Evolutionary conservation across 23 red algal species (phyloP), one percentile per base, ranked within the genome.

Genomic region (Agarophyton chilense): DNA sequence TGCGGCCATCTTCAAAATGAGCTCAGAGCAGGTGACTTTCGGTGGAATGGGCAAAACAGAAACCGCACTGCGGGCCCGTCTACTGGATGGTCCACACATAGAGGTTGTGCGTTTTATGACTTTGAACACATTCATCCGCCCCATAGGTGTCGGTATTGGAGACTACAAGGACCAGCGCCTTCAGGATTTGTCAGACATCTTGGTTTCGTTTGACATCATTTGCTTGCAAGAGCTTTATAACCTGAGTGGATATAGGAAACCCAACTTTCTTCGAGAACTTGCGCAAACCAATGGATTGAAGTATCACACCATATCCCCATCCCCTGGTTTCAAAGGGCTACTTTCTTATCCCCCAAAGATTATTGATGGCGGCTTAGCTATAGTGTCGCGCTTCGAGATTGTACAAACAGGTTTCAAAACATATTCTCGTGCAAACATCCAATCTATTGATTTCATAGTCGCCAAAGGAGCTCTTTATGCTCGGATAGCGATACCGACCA

Each of bases 391-490:
- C 11, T 96, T 78, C 52, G 70, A 82, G 3, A 96, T 96, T 53
- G 64, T 92, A 13, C 46, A 61, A 73, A 66, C 84, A 26, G 86
- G 87, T 51, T 92, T 87, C 51, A 36, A 47, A 32, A 78, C 83
- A 34, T 96, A 66, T 51, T 64, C 70, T 38, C 31, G 72, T 19
- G 56, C 90, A 25, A 77, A 87, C 11, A 55, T 42, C 50, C 40
- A 54, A 21, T 92, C 94, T 7, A 90, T 96, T 32, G 94, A 96
- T 54, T 62, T 58, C 19, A 71, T 96, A 29, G 94, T 96, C n/a
- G 94, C 80, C 17, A 96, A 96, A 56, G 94, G 94, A 62, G 94
- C 92, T 2, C 84, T 96, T 12, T 96, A 96, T 79, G 94, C 94
- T 22, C 63, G 81, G 43, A 63, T 96, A 45, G 60, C 60, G 6